Percentiles rank a stretch among this genome's conserved stretches.
Conservation (phyloP, 2,329 filamentous ascomycete genomes). For the Neobulgaria alba region DNA sequence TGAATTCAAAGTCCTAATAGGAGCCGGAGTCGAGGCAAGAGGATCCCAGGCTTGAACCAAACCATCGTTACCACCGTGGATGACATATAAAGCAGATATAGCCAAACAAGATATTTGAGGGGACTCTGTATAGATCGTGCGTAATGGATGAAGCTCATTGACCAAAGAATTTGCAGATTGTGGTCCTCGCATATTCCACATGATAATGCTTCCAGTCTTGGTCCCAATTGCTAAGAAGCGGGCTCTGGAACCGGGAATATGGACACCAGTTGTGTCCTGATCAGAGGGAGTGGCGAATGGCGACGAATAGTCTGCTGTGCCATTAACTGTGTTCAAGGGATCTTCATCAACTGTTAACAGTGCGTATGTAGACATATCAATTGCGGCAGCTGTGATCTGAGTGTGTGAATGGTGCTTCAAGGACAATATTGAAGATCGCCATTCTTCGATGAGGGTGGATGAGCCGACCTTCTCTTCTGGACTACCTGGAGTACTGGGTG, state of each 20-base stretch:
- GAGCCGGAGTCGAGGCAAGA: conserved; percentile 68
- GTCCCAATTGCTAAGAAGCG: conserved; percentile 79
- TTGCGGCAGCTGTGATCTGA: conserved; percentile 58
- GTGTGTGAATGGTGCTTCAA: conserved; percentile 51
- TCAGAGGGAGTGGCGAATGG: conserved; percentile 21
- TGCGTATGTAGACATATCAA: conserved; percentile 70
- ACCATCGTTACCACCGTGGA: conserved; percentile 90
- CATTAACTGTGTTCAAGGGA: conserved; percentile 54
- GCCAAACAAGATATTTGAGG: conserved; percentile 78
- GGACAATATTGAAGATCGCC: conserved; percentile 53
- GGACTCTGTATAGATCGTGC: conserved; percentile 82
- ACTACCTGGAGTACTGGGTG: conserved; percentile 22
- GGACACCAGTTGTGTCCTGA: conserved; percentile 30
- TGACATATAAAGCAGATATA: conserved; percentile 75
- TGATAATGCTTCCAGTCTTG: conserved; percentile 61
- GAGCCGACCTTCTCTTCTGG: conserved; percentile 19
- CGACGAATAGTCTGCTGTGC: conserved; percentile 28
- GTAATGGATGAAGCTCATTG: conserved; percentile 61
- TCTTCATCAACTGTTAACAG: conserved; percentile 69
- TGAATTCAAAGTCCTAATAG: conserved; percentile 80
- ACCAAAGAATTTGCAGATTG: conserved; percentile 44
- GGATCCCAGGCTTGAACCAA: conserved; percentile 96
- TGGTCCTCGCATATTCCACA: conserved; percentile 77
- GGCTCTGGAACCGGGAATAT: conserved; percentile 78
- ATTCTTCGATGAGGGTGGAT: conserved; percentile 47